Percentiles rank a stretch among this genome's conserved stretches.
phyloP scores from a whole-genome alignment of 768 basidiomycete species.

The Kwoniella dejecticola region DNA sequence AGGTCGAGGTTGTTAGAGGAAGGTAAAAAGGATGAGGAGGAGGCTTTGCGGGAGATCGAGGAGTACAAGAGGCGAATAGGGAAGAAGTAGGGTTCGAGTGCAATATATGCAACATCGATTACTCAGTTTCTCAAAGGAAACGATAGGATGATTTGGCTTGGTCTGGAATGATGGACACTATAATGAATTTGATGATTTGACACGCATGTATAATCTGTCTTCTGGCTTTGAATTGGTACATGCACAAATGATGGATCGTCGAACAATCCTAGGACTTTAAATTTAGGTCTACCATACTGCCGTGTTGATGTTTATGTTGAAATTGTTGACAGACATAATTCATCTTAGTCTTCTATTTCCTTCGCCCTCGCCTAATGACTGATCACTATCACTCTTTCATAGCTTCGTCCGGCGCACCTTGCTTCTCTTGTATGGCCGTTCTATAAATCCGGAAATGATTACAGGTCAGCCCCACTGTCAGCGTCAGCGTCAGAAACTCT shows the following conservation, averaged over 20 bases:
- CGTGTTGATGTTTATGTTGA: neutral
- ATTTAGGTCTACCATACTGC: no score
- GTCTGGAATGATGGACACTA: neutral
- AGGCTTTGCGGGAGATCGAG: slow-evolving; percentile 43
- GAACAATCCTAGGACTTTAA: no score
- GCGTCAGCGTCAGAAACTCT: no score
- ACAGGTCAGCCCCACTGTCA: no score
- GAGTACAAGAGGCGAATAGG: slow-evolving; percentile 37
- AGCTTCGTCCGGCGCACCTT: slow-evolving; percentile 36
- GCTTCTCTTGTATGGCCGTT: slow-evolving; percentile 42
- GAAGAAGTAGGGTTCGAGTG: no score
- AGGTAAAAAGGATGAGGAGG: slow-evolving; percentile 41
- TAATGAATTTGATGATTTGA: no score
- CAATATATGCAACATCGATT: no score
- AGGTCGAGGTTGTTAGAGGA: slow-evolving; percentile 33
- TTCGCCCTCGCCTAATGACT: no score
- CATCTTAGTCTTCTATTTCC: neutral
- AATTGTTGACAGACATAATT: neutral
- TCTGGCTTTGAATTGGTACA: no score
- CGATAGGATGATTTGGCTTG: neutral
- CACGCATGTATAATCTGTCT: no score
- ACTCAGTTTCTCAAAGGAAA: no score
- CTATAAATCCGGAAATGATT: slow-evolving; percentile 16
- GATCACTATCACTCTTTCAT: slow-evolving; percentile 53
- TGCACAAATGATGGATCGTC: no score